Evolutionary conservation across 2,329 filamentous ascomycete species (phyloP).

Genomic region (Arthrobotrys megalospora): DNA sequence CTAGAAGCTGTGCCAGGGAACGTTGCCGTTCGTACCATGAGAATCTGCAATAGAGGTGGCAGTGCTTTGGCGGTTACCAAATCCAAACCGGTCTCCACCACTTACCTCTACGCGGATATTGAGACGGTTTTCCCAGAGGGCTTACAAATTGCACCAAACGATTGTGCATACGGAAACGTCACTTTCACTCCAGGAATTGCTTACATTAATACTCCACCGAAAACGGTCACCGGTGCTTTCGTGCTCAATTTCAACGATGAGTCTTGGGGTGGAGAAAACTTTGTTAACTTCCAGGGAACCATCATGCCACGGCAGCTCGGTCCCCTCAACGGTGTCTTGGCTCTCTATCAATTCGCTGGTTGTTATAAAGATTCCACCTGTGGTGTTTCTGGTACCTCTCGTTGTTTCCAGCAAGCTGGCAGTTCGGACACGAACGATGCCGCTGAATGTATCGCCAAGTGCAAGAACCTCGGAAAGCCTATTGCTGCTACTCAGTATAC

Average conservation of each 20-base stretch:
- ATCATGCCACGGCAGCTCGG: constrained; percentile 67
- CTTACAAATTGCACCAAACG: constrained; percentile 65
- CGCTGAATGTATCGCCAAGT: constrained; percentile 67
- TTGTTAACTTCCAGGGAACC: constrained; percentile 66
- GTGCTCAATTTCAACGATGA: constrained; percentile 69
- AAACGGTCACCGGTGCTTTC: constrained; percentile 66
- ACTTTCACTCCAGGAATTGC: constrained; percentile 64
- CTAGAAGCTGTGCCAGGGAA: constrained; percentile 62
- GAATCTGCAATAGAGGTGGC: constrained; percentile 68
- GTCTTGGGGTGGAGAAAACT: constrained; percentile 67
- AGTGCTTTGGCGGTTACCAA: constrained; percentile 68
- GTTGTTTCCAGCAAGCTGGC: constrained; percentile 65
- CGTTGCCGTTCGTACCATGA: constrained; percentile 66
- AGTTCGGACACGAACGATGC: constrained; percentile 65
- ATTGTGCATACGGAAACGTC: constrained; percentile 66
- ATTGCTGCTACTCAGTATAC: constrained; percentile 67
- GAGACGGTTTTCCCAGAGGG: constrained; percentile 58
- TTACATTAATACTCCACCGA: constrained; percentile 58
- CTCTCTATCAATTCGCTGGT: constrained; percentile 67
- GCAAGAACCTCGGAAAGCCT: constrained; percentile 65
- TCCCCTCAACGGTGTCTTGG: constrained; percentile 65
- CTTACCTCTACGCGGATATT: constrained; percentile 57
- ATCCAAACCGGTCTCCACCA: constrained; percentile 64
- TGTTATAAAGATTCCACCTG: constrained; percentile 67
- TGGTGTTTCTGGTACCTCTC: constrained; percentile 64